Evolutionary conservation across 768 basidiomycete species (phyloP).

Genomic region (Russula griseocarnosa): DNA sequence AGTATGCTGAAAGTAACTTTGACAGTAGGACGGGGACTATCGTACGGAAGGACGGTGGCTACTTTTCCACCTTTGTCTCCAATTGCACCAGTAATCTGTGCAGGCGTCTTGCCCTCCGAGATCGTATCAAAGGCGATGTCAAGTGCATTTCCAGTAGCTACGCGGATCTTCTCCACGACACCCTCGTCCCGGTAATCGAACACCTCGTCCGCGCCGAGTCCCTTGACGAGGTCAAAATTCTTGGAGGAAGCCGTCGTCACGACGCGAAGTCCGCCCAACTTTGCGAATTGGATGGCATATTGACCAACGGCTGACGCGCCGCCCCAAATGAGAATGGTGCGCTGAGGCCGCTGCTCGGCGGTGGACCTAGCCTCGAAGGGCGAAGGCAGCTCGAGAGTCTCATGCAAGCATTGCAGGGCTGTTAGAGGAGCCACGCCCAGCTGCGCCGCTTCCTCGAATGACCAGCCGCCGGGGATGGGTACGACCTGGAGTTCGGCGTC

Average conservation of each 20-base stretch:
- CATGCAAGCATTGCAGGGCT: slow-evolving; percentile 23
- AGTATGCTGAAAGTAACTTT: not conserved
- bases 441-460: slow-evolving; percentile 27
- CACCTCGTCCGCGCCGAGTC: slow-evolving; percentile 37
- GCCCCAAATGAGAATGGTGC: slow-evolving; percentile 24
- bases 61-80: slow-evolving; percentile 27
- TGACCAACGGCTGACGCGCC: slow-evolving; percentile 37
- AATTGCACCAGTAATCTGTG: slow-evolving; percentile 18
- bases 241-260: slow-evolving; percentile 38
- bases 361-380: slow-evolving; percentile 9
- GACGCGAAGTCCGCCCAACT: slow-evolving; percentile 34
- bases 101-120: slow-evolving; percentile 13
- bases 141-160: slow-evolving; percentile 27
- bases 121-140: slow-evolving; percentile 30
- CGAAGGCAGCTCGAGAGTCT: slow-evolving; percentile 20
- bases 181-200: slow-evolving; percentile 35
- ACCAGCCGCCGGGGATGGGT: slow-evolving; percentile 20
- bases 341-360: not conserved
- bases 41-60: slow-evolving; percentile 13
- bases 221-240: slow-evolving; percentile 36
- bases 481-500: slow-evolving; percentile 12
- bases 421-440: slow-evolving; percentile 24
- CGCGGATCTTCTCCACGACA: slow-evolving; percentile 32
- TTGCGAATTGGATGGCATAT: slow-evolving; percentile 36
- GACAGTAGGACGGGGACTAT: slow-evolving; percentile 19